Evolutionary conservation across 331 rosid genomes (phyloP), one percentile per base, ranked within the genome.

Genomic region (Acacia pycnantha): DNA sequence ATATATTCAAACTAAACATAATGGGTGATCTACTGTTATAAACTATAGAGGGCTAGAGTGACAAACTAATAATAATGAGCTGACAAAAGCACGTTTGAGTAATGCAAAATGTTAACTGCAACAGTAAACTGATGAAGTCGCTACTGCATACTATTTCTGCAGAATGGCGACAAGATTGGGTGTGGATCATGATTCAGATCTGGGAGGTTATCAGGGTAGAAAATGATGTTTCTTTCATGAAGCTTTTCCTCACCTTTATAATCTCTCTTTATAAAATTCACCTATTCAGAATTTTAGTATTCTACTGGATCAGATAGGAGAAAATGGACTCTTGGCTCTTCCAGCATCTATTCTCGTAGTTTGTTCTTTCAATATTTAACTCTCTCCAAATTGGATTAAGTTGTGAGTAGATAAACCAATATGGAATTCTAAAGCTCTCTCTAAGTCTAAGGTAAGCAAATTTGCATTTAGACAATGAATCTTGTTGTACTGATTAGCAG

Each of bases 51-150:
- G 44, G 70, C 43, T 8, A 0, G 73, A 80, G 56, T 73, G 64
- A 21, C 78, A 80, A 80, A 79, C 82, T 76, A 40, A 79, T 41
- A 66, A 65, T 27, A 76, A 82, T 70, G 62, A 35, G 51, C 59
- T 31, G 72, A 56, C 46, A 67, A 67, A 48, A 27, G 62, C 48
- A 51, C 50, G 19, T 79, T 24, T 59, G 74, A 50, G 61, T 51
- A 33, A 47, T 40, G 51, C 64, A 33, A 51, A 44, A 72, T 48
- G 77, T 65, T 35, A 71, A 73, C 78, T 37, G 27, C 44, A 66
- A 77, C 27, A 58, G 80, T 50, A 31, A 71, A 48, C 43, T 9
- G 56, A 47, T 22, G 11, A 27, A 59, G 50, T 81, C 61, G 59
- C 54, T 64, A 44, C 27, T 37, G 51, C 35, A 41, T 65, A 54